Percentiles rank a stretch among this genome's conserved stretches.
Evolutionary conservation across 176 grass and related monocot species (phyloP).

Genomic region (Hsuehochloa calcarea): DNA sequence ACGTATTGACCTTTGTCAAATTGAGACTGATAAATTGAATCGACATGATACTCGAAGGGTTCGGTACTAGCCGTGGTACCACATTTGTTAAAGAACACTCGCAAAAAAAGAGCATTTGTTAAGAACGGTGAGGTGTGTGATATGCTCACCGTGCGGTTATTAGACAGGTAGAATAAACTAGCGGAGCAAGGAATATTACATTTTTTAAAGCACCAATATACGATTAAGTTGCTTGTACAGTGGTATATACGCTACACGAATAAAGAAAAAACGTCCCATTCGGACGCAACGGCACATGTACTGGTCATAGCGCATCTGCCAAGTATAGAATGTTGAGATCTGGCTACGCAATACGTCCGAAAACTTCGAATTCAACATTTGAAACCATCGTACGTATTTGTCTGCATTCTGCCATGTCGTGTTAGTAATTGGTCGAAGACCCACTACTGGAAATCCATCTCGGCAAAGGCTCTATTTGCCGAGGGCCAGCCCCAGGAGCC

Average conservation of each 20-base stretch:
- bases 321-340: background rate
- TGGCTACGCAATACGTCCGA: background rate
- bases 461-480: too few species aligned
- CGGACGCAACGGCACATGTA: background rate
- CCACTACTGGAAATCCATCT: too few species aligned
- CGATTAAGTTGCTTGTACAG: background rate
- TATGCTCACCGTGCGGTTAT: constrained; percentile 24
- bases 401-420: background rate
- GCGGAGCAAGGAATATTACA: constrained; percentile 18
- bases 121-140: background rate
- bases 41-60: too few species aligned
- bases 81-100: too few species aligned
- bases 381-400: background rate
- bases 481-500: too few species aligned
- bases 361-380: background rate
- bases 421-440: background rate
- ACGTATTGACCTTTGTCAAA: too few species aligned
- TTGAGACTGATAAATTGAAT: too few species aligned
- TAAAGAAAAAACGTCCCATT: background rate
- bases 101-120: too few species aligned
- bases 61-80: too few species aligned
- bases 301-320: background rate
- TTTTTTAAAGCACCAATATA: background rate
- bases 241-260: background rate
- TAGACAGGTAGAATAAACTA: constrained; percentile 21